phyloP scores from a whole-genome alignment of 805 yeast genomes.

The Monosporozyma unispora region DNA sequence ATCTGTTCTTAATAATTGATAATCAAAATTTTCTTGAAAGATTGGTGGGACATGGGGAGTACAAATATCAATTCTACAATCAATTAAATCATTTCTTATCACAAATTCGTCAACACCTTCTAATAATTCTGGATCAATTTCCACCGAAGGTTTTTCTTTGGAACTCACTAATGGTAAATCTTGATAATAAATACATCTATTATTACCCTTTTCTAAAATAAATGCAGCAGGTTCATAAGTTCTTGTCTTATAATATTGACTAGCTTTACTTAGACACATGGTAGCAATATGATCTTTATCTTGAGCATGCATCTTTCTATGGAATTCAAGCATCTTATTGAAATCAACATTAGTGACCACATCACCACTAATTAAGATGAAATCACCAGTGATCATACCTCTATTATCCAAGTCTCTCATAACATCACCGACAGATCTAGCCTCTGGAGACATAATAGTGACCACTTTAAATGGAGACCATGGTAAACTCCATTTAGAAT shows the following conservation, averaged over 20 bases:
- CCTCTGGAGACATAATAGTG: slow-evolving; percentile 75
- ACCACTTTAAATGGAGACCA: slow-evolving; percentile 75
- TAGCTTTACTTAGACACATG: slow-evolving; percentile 82
- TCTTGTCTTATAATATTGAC: slow-evolving; percentile 77
- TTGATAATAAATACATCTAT: slow-evolving; percentile 78
- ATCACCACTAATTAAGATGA: slow-evolving; percentile 85
- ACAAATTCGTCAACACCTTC: slow-evolving; percentile 65
- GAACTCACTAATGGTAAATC: slow-evolving; percentile 52
- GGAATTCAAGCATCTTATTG: slow-evolving; percentile 60
- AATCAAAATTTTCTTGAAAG: slow-evolving; percentile 94
- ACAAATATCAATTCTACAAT: slow-evolving; percentile 94
- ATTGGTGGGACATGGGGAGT: slow-evolving; percentile 90
- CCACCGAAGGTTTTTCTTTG: slow-evolving; percentile 39
- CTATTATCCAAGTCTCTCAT: slow-evolving; percentile 92
- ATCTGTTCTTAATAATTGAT: slow-evolving; percentile 76
- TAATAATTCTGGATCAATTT: slow-evolving; percentile 76
- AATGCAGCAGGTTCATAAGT: slow-evolving; percentile 81
- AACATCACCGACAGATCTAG: slow-evolving; percentile 91
- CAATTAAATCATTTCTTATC: slow-evolving; percentile 86
- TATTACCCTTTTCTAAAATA: slow-evolving; percentile 62
- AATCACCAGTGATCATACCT: slow-evolving; percentile 85
- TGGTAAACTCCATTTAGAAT: slow-evolving; percentile 56
- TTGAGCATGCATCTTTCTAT: slow-evolving; percentile 54
- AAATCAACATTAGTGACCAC: slow-evolving; percentile 89
- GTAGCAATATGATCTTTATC: slow-evolving; percentile 93